A percentile compares a stretch with the other conserved stretches of the same genome.
These are phyloP conservation scores for Leishmania lainsoni DNA, from an alignment of 208 protist genomes.

Conservation along the genomic window DNA sequence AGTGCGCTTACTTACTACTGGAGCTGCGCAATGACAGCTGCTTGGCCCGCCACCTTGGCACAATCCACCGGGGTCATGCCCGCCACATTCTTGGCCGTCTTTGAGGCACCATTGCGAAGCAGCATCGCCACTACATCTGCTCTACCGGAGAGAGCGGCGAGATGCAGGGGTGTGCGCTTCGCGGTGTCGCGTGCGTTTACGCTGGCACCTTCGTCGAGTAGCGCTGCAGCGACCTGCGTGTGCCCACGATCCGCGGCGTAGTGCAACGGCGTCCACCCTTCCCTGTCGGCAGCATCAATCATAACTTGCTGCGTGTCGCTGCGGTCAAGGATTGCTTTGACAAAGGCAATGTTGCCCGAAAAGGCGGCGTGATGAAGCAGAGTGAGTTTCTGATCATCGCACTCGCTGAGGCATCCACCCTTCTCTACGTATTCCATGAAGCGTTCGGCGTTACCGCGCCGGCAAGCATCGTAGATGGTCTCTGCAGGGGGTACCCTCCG, in stretches of 20 bases:
- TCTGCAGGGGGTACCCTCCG: conserved; percentile 17
- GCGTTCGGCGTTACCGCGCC: conserved; percentile 43
- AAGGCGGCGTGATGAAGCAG: conserved; percentile 86
- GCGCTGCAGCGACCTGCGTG: conserved; percentile 28
- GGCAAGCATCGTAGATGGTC: conserved; percentile 85
- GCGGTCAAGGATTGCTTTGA: conserved; percentile 42
- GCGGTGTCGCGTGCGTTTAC: conserved; percentile 64
- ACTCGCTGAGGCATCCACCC: conserved; percentile 79
- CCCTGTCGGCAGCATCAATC: conserved; percentile 66
- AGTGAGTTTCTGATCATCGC: conserved; percentile 76
- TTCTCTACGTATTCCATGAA: conserved; percentile 63
- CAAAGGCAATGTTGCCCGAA: conserved; percentile 49
- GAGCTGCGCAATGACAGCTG: conserved; percentile 27
- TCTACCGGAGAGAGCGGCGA: conserved; percentile 63
- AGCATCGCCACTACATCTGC: conserved; percentile 41
- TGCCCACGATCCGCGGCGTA: conserved; percentile 85
- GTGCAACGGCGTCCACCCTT: conserved; percentile 89
- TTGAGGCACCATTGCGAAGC: conserved; percentile 48
- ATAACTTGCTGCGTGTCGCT: conserved; percentile 40
- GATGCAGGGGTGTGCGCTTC: conserved; percentile 80
- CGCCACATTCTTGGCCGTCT: conserved; percentile 60
- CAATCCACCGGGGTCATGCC: conserved; percentile 63
- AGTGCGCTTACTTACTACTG: not conserved
- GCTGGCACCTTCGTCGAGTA: conserved; percentile 74
- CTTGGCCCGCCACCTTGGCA: conserved; percentile 43